Conservation (phyloP, 2,329 filamentous ascomycete genomes). For the Rhexocercosporidium sp. region DNA sequence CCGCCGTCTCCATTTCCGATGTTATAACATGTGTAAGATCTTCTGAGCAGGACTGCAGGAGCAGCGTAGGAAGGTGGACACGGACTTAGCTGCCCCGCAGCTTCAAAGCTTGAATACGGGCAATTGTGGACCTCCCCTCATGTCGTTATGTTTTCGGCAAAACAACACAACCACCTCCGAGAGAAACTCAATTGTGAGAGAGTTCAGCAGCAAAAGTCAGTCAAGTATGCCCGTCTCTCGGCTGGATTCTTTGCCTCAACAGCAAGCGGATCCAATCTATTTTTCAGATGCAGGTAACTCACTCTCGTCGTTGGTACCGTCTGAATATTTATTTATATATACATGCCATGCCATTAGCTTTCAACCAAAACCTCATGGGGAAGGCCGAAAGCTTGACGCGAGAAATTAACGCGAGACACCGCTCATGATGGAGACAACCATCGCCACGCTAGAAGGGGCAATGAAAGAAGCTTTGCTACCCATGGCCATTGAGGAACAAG, state of each 20-base stretch:
- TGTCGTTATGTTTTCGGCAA: background rate
- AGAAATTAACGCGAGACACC: background rate
- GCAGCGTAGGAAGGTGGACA: background rate
- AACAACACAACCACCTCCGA: background rate
- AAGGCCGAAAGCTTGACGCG: background rate
- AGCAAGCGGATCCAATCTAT: background rate
- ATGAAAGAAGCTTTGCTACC: background rate
- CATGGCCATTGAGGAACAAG: conserved; percentile 1
- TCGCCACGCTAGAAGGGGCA: background rate
- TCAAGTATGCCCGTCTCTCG: background rate
- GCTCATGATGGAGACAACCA: background rate
- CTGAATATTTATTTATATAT: too few relatives aligned
- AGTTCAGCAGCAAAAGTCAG: background rate
- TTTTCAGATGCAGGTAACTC: too few relatives aligned
- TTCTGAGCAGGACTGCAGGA: background rate
- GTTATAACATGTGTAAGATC: background rate
- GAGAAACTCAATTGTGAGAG: too few relatives aligned
- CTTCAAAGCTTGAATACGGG: background rate
- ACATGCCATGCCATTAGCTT: background rate
- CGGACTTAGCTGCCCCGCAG: background rate
- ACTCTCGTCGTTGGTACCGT: background rate
- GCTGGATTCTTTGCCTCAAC: too few relatives aligned
- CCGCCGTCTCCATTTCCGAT: background rate
- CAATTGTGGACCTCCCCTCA: background rate
- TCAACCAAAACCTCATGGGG: background rate